Percentiles rank a stretch among this genome's conserved stretches.
Conservation (phyloP, 1,284 basidiomycete species). For the Bjerkandera adusta region DNA sequence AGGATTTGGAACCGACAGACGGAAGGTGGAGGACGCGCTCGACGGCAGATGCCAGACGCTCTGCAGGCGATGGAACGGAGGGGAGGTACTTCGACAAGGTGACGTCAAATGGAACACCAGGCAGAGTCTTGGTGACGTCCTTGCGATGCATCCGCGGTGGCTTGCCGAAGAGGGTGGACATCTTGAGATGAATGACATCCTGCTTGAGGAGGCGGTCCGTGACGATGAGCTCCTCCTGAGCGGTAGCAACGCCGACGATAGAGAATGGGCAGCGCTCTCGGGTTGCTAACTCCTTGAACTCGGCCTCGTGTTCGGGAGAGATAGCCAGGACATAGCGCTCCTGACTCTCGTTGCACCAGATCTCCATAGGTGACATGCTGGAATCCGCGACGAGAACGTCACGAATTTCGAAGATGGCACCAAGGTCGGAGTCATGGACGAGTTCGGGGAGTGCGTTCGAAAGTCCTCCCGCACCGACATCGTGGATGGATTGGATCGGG, state of each 20-base stretch:
- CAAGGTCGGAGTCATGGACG: slow-evolving; percentile 91
- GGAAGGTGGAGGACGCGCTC: slow-evolving; percentile 88
- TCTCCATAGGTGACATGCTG: slow-evolving; percentile 98
- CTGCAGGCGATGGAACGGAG: slow-evolving; percentile 29
- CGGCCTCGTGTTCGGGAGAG: slow-evolving; percentile 50
- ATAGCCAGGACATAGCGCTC: slow-evolving; percentile 97
- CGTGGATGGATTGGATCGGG: slow-evolving; percentile 96
- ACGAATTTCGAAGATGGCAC: slow-evolving; percentile 93
- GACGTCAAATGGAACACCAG: slow-evolving; percentile 67
- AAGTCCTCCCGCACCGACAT: slow-evolving; percentile 96
- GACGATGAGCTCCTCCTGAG: slow-evolving; percentile 82
- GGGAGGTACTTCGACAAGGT: slow-evolving; percentile 70
- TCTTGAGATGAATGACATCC: slow-evolving; percentile 87
- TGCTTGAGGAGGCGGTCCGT: slow-evolving; percentile 82
- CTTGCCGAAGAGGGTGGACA: slow-evolving; percentile 97
- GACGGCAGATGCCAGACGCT: slow-evolving; percentile 61
- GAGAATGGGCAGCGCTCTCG: slow-evolving; percentile 94
- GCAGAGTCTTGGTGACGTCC: slow-evolving; percentile 55
- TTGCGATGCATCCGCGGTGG: slow-evolving; percentile 89
- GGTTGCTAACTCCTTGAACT: slow-evolving; percentile 78
- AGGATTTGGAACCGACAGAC: slow-evolving; percentile 92
- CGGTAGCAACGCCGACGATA: slow-evolving; percentile 86
- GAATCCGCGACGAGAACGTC: slow-evolving; percentile 91
- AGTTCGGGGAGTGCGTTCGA: slow-evolving; percentile 97
- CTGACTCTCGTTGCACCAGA: slow-evolving; percentile 99